These are phyloP conservation scores for Chytriomyces confervae DNA, from an alignment of 192 early-diverging fungal species.

Conservation along the genomic window DNA sequence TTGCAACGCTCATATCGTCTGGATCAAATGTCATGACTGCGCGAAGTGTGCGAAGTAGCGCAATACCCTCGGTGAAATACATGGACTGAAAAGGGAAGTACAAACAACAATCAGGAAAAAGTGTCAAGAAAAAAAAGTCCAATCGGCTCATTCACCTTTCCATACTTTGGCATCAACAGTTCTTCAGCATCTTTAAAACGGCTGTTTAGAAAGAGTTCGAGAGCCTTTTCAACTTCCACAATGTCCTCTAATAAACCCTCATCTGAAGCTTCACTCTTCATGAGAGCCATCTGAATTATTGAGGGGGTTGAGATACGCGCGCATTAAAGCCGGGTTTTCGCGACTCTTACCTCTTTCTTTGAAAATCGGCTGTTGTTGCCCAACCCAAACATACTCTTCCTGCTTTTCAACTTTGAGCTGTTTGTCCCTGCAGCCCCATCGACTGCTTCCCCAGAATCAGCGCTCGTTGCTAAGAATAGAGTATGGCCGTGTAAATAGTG, in stretches of 20 bases:
- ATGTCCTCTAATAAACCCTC: constrained; percentile 54
- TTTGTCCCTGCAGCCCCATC: too few species aligned
- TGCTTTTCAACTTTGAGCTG: too few species aligned
- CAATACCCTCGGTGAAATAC: constrained; percentile 76
- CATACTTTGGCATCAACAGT: constrained; percentile 53
- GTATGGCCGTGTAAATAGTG: too few species aligned
- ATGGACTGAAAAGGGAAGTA: constrained; percentile 51
- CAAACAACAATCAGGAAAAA: too few species aligned
- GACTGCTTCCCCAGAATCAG: too few species aligned
- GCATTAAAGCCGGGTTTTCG: too few species aligned
- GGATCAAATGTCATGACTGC: constrained; percentile 81
- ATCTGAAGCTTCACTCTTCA: constrained; percentile 24
- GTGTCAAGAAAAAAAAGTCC: too few species aligned
- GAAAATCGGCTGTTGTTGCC: too few species aligned
- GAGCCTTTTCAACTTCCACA: constrained; percentile 58
- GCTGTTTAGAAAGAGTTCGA: constrained; percentile 82
- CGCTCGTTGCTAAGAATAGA: too few species aligned
- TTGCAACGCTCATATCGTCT: constrained; percentile 68
- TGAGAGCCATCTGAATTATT: neutral
- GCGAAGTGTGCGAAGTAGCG: constrained; percentile 71
- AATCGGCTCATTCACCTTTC: constrained; percentile 22
- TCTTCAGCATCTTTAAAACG: constrained; percentile 73
- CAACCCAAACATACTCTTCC: too few species aligned
- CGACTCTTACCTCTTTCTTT: too few species aligned
- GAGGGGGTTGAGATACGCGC: neutral